These are phyloP conservation scores for Carallia brachiata DNA, from an alignment of 345 rosid genomes.

Conservation along the genomic window DNA sequence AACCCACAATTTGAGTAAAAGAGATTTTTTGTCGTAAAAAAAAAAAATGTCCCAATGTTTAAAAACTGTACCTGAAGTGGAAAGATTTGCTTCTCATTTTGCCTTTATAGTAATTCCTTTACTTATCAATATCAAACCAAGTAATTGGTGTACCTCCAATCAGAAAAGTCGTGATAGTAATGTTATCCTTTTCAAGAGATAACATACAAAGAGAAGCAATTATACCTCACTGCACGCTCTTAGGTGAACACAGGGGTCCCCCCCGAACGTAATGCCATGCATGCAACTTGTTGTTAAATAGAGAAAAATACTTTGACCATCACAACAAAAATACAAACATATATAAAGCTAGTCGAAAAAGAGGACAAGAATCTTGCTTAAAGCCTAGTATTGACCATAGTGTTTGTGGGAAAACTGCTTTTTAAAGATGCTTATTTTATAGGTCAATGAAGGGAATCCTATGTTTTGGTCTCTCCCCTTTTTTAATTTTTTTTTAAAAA, in stretches of 20 bases:
- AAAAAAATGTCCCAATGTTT: too few species aligned
- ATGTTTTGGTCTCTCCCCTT: not conserved
- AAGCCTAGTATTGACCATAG: slow-evolving; percentile 14
- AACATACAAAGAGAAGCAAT: slow-evolving; percentile 11
- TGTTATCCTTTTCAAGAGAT: slow-evolving; percentile 4
- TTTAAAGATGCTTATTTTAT: slow-evolving; percentile 4
- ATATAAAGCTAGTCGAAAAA: slow-evolving; percentile 11
- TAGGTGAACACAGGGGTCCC: not conserved
- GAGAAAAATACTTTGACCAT: not conserved
- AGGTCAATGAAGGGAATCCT: slow-evolving; percentile 25
- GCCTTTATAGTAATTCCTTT: too few species aligned
- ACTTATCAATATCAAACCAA: too few species aligned
- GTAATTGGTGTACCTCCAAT: too few species aligned
- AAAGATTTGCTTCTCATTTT: too few species aligned
- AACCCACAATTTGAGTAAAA: too few species aligned
- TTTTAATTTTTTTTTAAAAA: not conserved
- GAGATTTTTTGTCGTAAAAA: too few species aligned
- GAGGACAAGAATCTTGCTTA: slow-evolving; percentile 18
- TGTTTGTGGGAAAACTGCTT: not conserved
- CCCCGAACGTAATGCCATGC: not conserved
- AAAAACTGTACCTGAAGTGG: too few species aligned
- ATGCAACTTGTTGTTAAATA: not conserved
- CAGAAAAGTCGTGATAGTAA: not conserved
- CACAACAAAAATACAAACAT: not conserved
- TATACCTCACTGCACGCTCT: slow-evolving; percentile 4